A percentile compares a stretch with the other conserved stretches of the same genome.
phyloP scores from a whole-genome alignment of 371 early-diverging fungal genomes.

The Rhizomucor pusillus region DNA sequence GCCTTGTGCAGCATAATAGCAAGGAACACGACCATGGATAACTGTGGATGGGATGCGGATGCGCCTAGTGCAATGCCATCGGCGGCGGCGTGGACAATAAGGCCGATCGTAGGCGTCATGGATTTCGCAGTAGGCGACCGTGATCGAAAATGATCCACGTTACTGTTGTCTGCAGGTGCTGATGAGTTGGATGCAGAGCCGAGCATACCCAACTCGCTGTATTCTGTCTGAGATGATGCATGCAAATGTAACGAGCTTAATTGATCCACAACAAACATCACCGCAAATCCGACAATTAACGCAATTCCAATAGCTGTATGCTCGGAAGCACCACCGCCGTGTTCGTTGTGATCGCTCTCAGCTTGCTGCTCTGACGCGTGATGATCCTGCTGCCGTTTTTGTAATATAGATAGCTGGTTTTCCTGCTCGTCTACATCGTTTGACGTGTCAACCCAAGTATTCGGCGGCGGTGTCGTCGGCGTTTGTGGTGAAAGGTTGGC shows the following conservation, averaged over 20 bases:
- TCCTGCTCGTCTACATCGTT: constrained; percentile 13
- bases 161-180: neutral
- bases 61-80: constrained; percentile 96
- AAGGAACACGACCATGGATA: constrained; percentile 87
- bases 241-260: constrained; percentile 59
- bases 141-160: neutral
- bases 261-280: constrained; percentile 80
- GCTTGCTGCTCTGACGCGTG: neutral
- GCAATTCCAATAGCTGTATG: constrained; percentile 78
- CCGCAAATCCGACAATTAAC: constrained; percentile 78
- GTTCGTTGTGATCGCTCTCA: constrained; percentile 5
- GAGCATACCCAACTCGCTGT: constrained; percentile 7
- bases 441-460: neutral
- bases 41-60: constrained; percentile 54
- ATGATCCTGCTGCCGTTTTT: neutral
- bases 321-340: constrained; percentile 20
- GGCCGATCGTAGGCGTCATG: constrained; percentile 72
- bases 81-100: constrained; percentile 91
- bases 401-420: constrained; percentile 5
- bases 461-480: neutral
- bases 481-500: neutral
- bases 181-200: neutral
- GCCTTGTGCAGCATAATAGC: constrained; percentile 98
- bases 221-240: constrained; percentile 19
- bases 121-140: constrained; percentile 11